Evolutionary conservation across 768 basidiomycete species (phyloP).

Genomic region (Exidia glandulosa): DNA sequence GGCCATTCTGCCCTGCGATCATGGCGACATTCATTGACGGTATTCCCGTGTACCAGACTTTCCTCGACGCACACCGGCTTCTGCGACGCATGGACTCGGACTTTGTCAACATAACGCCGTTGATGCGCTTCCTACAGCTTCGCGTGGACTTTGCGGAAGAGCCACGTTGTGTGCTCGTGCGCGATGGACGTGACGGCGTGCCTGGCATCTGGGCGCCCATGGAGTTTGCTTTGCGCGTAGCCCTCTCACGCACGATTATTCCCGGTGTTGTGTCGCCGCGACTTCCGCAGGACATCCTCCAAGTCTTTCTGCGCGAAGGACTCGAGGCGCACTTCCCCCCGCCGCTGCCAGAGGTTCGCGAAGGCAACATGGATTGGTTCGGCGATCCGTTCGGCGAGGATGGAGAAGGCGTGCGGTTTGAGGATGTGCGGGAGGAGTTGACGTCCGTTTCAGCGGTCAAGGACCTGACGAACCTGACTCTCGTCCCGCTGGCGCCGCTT

Average conservation of each 20-base stretch:
- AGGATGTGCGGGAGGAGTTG: conserved; percentile 9
- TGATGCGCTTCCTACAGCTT: conserved; percentile 35
- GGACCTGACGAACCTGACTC: background rate
- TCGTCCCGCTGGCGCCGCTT: conserved; percentile 8
- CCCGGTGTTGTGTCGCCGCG: background rate
- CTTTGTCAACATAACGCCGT: conserved; percentile 60
- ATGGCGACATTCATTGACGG: background rate
- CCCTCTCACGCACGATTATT: conserved; percentile 35
- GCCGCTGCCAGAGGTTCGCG: conserved; percentile 41
- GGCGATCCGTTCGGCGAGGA: conserved; percentile 52
- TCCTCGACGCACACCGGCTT: conserved; percentile 33
- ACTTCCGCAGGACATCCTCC: conserved; percentile 25
- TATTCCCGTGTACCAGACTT: conserved; percentile 65
- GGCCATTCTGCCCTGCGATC: background rate
- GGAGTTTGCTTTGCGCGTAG: conserved; percentile 38
- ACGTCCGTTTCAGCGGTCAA: background rate
- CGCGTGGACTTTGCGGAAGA: conserved; percentile 5
- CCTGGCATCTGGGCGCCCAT: conserved; percentile 66
- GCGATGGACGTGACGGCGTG: conserved; percentile 37
- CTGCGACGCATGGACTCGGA: conserved; percentile 70
- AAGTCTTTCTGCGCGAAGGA: conserved; percentile 49
- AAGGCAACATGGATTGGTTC: conserved; percentile 46
- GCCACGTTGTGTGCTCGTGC: conserved; percentile 33
- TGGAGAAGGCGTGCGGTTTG: conserved; percentile 27
- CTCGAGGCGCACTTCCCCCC: conserved; percentile 54